phyloP scores from a whole-genome alignment of 2,329 filamentous ascomycete species.

The Xylaria sp. region DNA sequence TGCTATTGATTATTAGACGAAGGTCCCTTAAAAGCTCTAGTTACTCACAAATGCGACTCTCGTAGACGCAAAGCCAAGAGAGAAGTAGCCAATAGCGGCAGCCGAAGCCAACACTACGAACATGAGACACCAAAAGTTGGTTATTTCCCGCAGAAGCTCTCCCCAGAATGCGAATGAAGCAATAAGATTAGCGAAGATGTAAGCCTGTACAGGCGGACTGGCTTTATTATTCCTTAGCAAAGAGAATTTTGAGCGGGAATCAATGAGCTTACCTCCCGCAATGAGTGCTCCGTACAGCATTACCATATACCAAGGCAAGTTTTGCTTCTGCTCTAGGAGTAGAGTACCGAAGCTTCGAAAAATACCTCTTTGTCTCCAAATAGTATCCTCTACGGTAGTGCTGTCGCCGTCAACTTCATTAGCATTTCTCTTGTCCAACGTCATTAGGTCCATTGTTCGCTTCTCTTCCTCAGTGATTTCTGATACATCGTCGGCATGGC shows the following conservation, averaged over 20 bases:
- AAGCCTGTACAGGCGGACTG: constrained; percentile 63
- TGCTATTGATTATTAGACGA: constrained; percentile 44
- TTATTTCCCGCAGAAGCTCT: constrained; percentile 39
- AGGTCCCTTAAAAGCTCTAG: background rate
- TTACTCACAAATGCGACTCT: constrained; percentile 55
- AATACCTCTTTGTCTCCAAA: constrained; percentile 39
- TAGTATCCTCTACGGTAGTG: constrained; percentile 10
- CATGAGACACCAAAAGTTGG: constrained; percentile 73
- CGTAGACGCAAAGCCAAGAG: constrained; percentile 58
- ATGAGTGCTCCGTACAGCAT: constrained; percentile 48
- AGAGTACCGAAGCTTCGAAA: constrained; percentile 46
- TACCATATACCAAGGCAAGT: constrained; percentile 45
- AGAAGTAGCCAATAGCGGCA: constrained; percentile 64
- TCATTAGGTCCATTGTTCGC: constrained; percentile 54
- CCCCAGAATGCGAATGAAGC: constrained; percentile 46
- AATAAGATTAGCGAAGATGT: constrained; percentile 65
- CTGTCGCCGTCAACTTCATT: constrained; percentile 16
- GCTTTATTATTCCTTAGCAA: constrained; percentile 41
- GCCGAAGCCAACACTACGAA: constrained; percentile 68
- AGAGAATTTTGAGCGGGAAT: constrained; percentile 4
- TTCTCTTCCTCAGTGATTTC: constrained; percentile 47
- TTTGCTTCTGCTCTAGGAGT: constrained; percentile 45
- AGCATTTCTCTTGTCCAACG: constrained; percentile 55
- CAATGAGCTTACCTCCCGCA: constrained; percentile 48
- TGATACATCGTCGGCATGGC: constrained; percentile 49